Percentiles rank a stretch among this genome's conserved stretches.
These are phyloP conservation scores for Colletotrichum spinosum DNA, from an alignment of 2,329 filamentous ascomycete species.

Conservation along the genomic window DNA sequence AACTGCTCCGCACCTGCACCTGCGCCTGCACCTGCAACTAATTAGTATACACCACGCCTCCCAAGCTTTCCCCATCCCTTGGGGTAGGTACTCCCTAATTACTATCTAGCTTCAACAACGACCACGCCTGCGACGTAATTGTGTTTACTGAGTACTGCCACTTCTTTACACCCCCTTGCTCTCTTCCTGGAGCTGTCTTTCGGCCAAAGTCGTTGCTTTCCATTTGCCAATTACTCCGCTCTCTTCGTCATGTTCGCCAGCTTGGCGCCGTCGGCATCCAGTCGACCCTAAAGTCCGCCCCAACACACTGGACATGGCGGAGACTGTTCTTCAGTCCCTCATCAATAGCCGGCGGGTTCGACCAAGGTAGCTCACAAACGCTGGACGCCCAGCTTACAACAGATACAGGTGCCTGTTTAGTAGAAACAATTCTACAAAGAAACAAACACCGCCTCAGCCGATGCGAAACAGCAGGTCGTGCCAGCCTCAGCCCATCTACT, in stretches of 20 bases:
- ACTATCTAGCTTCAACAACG: too few relatives aligned
- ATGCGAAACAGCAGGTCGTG: constrained; percentile 35
- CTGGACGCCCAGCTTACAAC: constrained; percentile 12
- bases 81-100: constrained; percentile 10
- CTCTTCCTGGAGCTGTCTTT: constrained; percentile 5
- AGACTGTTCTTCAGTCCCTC: not conserved
- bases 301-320: constrained; percentile 5
- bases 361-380: constrained; percentile 33
- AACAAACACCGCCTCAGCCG: constrained; percentile 34
- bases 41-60: too few relatives aligned
- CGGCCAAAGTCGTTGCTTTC: constrained; percentile 34
- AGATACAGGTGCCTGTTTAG: not conserved
- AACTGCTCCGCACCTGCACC: constrained; percentile 11
- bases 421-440: constrained; percentile 29
- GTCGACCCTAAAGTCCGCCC: constrained; percentile 7
- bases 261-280: not conserved
- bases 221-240: constrained; percentile 30
- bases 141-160: too few relatives aligned
- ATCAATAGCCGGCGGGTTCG: constrained; percentile 13
- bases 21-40: too few relatives aligned
- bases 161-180: too few relatives aligned
- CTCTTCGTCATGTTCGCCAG: not conserved
- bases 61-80: constrained; percentile 34
- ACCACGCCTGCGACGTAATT: too few relatives aligned
- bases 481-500: constrained; percentile 7